A percentile compares a stretch with the other conserved stretches of the same genome.
Conservation (phyloP, 768 basidiomycete species). For the Lactarius trivialis region DNA sequence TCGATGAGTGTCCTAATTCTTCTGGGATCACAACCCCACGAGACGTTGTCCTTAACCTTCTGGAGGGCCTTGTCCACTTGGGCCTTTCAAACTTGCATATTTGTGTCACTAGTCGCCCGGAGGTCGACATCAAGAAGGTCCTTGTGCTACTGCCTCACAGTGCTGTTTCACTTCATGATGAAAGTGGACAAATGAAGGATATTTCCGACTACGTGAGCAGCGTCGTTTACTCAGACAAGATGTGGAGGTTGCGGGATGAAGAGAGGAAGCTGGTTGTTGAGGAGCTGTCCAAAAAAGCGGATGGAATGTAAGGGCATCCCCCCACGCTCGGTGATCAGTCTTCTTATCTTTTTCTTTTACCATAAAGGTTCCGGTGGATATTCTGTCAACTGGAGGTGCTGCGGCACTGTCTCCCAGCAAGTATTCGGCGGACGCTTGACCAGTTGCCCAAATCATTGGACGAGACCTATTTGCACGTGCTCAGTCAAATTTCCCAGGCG, state of each 20-base stretch:
- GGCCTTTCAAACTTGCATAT: not conserved
- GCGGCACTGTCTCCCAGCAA: not conserved
- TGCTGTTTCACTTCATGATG: not conserved
- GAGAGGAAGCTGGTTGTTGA: not conserved
- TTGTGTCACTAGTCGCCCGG: not conserved
- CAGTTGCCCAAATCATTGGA: not conserved
- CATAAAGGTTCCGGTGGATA: not conserved
- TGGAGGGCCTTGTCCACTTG: not conserved
- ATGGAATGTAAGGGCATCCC: not conserved
- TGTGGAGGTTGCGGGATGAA: not conserved
- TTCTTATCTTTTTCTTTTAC: not conserved
- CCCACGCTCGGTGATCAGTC: not conserved
- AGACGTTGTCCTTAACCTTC: not conserved
- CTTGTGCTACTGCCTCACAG: not conserved
- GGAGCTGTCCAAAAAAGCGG: not conserved
- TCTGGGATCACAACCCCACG: not conserved
- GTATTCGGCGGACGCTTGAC: not conserved
- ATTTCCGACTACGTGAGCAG: not conserved
- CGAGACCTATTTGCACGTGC: not conserved
- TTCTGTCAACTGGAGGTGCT: not conserved
- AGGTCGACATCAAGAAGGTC: not conserved
- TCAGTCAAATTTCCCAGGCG: not conserved
- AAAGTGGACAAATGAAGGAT: not conserved
- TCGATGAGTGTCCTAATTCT: not conserved
- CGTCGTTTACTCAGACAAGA: not conserved